A percentile compares a stretch with the other conserved stretches of the same genome.
Evolutionary conservation across 2,329 filamentous ascomycete species (phyloP).

Genomic region (Dendryphion nanum): DNA sequence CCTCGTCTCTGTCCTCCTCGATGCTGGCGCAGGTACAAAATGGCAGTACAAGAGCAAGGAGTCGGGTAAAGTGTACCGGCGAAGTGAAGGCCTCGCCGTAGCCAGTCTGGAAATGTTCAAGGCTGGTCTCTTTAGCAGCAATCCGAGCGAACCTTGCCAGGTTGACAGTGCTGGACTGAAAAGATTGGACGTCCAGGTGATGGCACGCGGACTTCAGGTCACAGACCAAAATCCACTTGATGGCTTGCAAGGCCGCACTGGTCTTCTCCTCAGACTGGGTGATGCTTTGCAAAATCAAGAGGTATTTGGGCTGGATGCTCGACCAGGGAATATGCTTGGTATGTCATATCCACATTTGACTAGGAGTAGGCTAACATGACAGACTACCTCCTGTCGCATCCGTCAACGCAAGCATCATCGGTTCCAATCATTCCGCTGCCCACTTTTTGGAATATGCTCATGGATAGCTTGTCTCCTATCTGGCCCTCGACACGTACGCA

Average conservation of each 20-base stretch:
- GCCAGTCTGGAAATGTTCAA: constrained; percentile 91
- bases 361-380: constrained; percentile 2
- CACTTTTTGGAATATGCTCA: constrained; percentile 86
- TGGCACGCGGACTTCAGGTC: constrained; percentile 84
- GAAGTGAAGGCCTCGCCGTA: constrained; percentile 85
- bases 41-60: constrained; percentile 95
- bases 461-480: constrained; percentile 80
- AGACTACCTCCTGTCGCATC: constrained; percentile 93
- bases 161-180: constrained; percentile 82
- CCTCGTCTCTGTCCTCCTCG: constrained; percentile 75
- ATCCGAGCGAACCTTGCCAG: constrained; percentile 76
- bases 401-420: constrained; percentile 83
- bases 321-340: constrained; percentile 95
- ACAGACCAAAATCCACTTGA: constrained; percentile 76
- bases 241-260: constrained; percentile 80
- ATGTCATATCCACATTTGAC: constrained; percentile 31
- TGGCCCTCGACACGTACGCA: constrained; percentile 86
- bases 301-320: constrained; percentile 78
- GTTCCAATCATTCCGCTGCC: constrained; percentile 84
- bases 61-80: constrained; percentile 75
- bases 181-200: constrained; percentile 67
- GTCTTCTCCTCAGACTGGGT: constrained; percentile 72
- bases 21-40: constrained; percentile 82
- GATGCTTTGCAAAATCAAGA: constrained; percentile 76
- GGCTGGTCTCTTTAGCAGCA: constrained; percentile 80